phyloP scores from a whole-genome alignment of 2,329 filamentous ascomycete genomes.

The Diplodia seriata region DNA sequence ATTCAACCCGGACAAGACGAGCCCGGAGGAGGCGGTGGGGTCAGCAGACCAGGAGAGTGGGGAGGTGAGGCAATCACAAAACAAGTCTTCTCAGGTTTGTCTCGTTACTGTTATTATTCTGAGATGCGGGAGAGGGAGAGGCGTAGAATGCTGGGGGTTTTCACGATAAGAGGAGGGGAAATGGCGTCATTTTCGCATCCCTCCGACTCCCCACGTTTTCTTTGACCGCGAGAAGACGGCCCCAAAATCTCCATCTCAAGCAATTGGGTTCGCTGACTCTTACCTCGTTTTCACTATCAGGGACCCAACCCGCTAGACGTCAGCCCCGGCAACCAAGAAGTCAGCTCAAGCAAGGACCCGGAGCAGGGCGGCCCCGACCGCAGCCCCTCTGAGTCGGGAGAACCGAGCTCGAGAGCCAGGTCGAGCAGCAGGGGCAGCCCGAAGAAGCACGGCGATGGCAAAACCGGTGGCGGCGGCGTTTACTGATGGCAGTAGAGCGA shows the following conservation, averaged over 20 bases:
- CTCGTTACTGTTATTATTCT: conserved; percentile 23
- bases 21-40: conserved; percentile 66
- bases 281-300: conserved; percentile 30
- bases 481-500: neutral
- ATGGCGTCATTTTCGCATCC: too few relatives aligned
- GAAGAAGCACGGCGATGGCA: conserved; percentile 24
- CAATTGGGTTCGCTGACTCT: neutral
- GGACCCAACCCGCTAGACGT: conserved; percentile 62
- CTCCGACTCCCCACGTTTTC: neutral
- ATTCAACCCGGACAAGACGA: conserved; percentile 72
- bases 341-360: conserved; percentile 58
- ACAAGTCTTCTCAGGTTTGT: conserved; percentile 9
- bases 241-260: too few relatives aligned
- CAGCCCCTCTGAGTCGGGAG: conserved; percentile 48
- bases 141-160: too few relatives aligned
- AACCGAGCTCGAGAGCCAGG: conserved; percentile 44
- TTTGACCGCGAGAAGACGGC: neutral
- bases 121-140: neutral
- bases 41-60: conserved; percentile 47
- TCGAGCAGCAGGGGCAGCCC: conserved; percentile 46
- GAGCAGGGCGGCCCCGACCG: conserved; percentile 53
- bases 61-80: conserved; percentile 29
- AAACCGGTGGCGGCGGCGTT: conserved; percentile 5
- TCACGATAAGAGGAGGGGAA: too few relatives aligned
- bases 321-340: conserved; percentile 66